phyloP scores from a whole-genome alignment of 2,329 filamentous ascomycete genomes.

The Penicillium digitatum region DNA sequence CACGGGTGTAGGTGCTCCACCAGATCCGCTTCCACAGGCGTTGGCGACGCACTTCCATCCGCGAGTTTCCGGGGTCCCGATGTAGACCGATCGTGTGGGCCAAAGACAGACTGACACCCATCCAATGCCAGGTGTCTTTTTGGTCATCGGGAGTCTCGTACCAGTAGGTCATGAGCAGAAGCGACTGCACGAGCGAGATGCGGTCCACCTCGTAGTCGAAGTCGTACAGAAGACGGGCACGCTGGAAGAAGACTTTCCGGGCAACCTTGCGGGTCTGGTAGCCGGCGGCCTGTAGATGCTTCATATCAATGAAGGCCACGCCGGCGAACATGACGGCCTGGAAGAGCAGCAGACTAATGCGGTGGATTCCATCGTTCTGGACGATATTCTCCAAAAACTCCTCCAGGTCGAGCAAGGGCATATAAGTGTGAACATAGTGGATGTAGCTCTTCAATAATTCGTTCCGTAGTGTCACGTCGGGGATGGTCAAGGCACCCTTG shows the following conservation, averaged over 20 bases:
- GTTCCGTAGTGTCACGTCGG: conserved; percentile 65
- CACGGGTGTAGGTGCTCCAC: conserved; percentile 97
- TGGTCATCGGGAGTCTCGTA: conserved; percentile 96
- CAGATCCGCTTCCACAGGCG: conserved; percentile 92
- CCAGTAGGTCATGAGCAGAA: conserved; percentile 94
- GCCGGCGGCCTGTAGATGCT: conserved; percentile 69
- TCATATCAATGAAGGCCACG: conserved; percentile 80
- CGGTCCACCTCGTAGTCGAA: conserved; percentile 93
- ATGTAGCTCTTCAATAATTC: conserved; percentile 78
- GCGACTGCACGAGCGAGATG: conserved; percentile 78
- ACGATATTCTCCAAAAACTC: conserved; percentile 57
- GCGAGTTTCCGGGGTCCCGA: conserved; percentile 74
- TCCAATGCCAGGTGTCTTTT: conserved; percentile 98
- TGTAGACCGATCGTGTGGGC: conserved; percentile 92
- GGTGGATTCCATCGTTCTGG: conserved; percentile 64
- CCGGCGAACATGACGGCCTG: conserved; percentile 94
- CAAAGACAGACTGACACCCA: conserved; percentile 89
- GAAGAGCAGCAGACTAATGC: conserved; percentile 80
- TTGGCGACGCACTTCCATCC: conserved; percentile 68
- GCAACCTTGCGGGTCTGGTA: conserved; percentile 75
- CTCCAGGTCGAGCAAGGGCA: conserved; percentile 74
- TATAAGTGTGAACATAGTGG: conserved; percentile 89
- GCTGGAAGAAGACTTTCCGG: conserved; percentile 82
- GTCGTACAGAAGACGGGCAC: conserved; percentile 85
- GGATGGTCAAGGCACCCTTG: conserved; percentile 80